A percentile compares a stretch with the other conserved stretches of the same genome.
These are phyloP conservation scores for Camelina hispida DNA, from an alignment of 345 rosid species.

Conservation along the genomic window DNA sequence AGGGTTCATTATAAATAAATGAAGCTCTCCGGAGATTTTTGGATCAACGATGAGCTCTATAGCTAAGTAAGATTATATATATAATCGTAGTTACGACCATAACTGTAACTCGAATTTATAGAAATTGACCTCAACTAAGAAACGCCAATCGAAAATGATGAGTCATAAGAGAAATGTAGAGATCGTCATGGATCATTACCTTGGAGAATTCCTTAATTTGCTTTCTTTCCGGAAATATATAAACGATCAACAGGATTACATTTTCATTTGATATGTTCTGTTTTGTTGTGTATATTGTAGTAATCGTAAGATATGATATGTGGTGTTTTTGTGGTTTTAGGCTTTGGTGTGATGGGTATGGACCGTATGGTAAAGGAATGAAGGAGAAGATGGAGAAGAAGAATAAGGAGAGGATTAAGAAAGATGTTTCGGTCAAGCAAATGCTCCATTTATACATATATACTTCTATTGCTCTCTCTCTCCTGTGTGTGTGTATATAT, in stretches of 20 bases:
- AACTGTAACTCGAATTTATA: neutral
- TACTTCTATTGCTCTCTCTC: neutral
- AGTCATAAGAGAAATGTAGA: slow-evolving; percentile 26
- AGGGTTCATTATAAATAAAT: neutral
- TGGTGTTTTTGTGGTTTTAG: slow-evolving; percentile 11
- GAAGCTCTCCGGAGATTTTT: neutral
- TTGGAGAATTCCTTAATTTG: slow-evolving; percentile 28
- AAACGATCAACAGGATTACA: slow-evolving; percentile 3
- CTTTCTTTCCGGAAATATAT: slow-evolving; percentile 9
- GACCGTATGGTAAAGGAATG: neutral
- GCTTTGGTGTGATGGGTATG: slow-evolving; percentile 9
- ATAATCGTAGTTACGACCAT: slow-evolving; percentile 4
- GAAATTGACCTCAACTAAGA: neutral
- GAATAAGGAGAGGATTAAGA: slow-evolving; percentile 11
- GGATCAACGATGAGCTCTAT: neutral
- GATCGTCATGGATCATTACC: slow-evolving; percentile 26
- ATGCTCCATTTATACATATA: slow-evolving; percentile 24
- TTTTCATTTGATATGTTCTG: neutral
- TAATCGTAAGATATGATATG: neutral
- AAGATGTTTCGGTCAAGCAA: slow-evolving; percentile 25
- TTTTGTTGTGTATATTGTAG: slow-evolving; percentile 4
- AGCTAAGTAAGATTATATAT: neutral
- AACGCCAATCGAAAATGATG: slow-evolving; percentile 16
- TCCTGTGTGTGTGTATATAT: neutral
- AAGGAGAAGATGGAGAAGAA: neutral